Conservation (phyloP, 208 protist species). For the Leishmania tropica region DNA sequence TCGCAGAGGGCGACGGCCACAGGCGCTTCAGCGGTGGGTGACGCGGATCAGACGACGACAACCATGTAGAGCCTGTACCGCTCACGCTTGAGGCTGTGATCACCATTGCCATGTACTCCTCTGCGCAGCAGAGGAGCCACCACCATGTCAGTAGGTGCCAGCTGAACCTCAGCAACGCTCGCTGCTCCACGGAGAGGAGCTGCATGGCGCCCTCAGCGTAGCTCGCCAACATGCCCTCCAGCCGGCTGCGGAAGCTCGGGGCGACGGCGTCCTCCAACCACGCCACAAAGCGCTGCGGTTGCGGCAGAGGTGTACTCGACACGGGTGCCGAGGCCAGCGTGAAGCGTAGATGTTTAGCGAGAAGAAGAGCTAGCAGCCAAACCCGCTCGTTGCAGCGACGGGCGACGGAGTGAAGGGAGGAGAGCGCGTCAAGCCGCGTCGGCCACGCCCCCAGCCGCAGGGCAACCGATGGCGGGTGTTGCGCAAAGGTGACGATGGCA, state of each 20-base stretch:
- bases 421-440: slow-evolving; percentile 26
- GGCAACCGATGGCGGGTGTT: slow-evolving; percentile 10
- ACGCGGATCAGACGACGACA: neutral
- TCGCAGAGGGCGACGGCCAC: neutral
- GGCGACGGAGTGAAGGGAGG: slow-evolving; percentile 40
- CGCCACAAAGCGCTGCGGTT: neutral
- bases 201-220: slow-evolving; percentile 55
- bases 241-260: slow-evolving; percentile 8
- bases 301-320: neutral
- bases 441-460: slow-evolving; percentile 28
- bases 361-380: slow-evolving; percentile 43
- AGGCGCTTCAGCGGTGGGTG: neutral
- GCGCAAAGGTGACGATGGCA: neutral
- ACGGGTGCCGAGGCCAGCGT: neutral
- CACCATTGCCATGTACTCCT: neutral
- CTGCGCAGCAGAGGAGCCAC: slow-evolving; percentile 35
- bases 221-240: slow-evolving; percentile 24
- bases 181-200: slow-evolving; percentile 36
- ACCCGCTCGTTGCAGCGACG: slow-evolving; percentile 49
- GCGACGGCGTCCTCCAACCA: slow-evolving; percentile 1
- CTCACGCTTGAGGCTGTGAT: neutral
- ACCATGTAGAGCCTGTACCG: neutral
- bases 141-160: slow-evolving; percentile 48
- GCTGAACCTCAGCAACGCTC: slow-evolving; percentile 46
- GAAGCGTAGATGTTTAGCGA: slow-evolving; percentile 30